These are phyloP conservation scores for Chlorella sp. DNA, from an alignment of 139 green algal species.

Conservation along the genomic window DNA sequence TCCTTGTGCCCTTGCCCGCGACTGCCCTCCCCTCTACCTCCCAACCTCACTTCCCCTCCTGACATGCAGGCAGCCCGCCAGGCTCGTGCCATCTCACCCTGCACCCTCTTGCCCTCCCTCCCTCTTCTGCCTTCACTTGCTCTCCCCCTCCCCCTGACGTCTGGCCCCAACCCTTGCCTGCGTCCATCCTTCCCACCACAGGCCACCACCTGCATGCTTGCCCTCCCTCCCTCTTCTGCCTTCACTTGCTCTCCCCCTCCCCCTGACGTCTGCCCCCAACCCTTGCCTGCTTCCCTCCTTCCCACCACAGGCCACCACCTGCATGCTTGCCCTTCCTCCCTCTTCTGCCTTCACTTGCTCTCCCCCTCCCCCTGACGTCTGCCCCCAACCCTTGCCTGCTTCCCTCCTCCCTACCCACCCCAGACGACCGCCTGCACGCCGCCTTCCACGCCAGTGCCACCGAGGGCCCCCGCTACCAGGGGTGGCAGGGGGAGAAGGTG, in stretches of 20 bases:
- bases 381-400: background rate
- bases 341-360: too few relatives aligned
- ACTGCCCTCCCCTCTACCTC: background rate
- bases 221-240: too few relatives aligned
- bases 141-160: background rate
- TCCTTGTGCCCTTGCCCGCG: too few relatives aligned
- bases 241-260: too few relatives aligned
- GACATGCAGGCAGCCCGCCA: background rate
- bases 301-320: too few relatives aligned
- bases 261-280: background rate
- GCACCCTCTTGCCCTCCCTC: background rate
- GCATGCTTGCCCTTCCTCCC: too few relatives aligned
- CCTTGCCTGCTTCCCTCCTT: background rate
- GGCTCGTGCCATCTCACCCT: background rate
- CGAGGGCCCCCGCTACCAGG: slow-evolving; percentile 37
- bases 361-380: background rate
- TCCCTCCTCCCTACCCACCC: background rate
- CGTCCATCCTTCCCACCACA: too few relatives aligned
- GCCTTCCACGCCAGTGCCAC: slow-evolving; percentile 36
- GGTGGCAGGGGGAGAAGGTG: slow-evolving; percentile 14
- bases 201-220: too few relatives aligned
- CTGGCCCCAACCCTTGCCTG: too few relatives aligned
- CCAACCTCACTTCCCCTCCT: background rate
- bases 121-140: background rate
- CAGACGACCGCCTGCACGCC: slow-evolving; percentile 58